Evolutionary conservation across 2,329 filamentous ascomycete genomes (phyloP), one percentile per base, ranked within the genome.

Genomic region (Colletotrichum eremochloae): DNA sequence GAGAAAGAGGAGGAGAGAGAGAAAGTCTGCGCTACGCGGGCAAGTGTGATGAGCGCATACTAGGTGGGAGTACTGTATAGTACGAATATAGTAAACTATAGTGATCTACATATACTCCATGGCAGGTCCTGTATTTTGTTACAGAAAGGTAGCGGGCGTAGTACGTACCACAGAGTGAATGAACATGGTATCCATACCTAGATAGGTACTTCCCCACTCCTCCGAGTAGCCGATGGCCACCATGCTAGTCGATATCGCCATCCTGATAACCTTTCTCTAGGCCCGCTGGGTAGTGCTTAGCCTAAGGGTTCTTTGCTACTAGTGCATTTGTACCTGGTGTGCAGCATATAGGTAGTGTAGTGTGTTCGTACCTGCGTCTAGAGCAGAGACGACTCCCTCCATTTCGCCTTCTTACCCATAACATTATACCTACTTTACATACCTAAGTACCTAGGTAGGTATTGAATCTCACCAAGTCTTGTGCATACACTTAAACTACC

Each of bases 231-330:
- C 64, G 69, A 74, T 72, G 60, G 31, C 50, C 40, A 56, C 33
- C 18, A 77, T 77, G 75, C 76, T 75, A 60, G 76, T 74, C 62
- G 44, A 76, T 77, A 78, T 71, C 67, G 63, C 71, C 74, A 69
- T 63, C 67, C 72, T 72, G 68, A 75, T 72, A 75, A 73, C 73
- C 58, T 62, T 75, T 73, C 73, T 75, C 74, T 71, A 74, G 36
- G 61, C 65, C 63, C 66, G 36, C 20, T 40, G 68, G 57, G 63
- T 64, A 67, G 48, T 67, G 62, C 20, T 68, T 68, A 65, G 3
- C 61, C 48, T n/a, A 65, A 72, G 70, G 66, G 66, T 65, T 70
- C 55, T 64, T 60, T 60, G 60, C 60, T 52, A 24, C 24, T 24
- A 24, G 24, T 24, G 24, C 24, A 24, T 24, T 24, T 24, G 24